Base-by-base conservation (phyloP, 768 basidiomycete species). In the Tephrocybe rancida region DNA sequence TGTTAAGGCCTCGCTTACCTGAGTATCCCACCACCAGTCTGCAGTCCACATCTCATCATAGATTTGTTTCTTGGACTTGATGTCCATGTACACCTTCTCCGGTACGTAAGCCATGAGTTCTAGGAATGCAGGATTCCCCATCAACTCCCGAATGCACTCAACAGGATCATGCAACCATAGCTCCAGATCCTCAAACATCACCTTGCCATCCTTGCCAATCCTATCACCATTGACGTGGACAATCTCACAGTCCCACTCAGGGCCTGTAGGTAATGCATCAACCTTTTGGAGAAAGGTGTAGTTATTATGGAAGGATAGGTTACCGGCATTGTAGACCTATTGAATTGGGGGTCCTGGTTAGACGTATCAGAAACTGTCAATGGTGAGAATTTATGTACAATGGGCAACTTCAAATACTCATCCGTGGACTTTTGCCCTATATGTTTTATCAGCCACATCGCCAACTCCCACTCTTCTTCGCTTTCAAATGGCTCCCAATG, bases 401-500 rank as follows among this genome's bases (percentile, higher is more conserved):
- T 64, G 13, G 60, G 44, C 4, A 73, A 53, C 27, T 69, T 67
- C 18, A 75, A 55, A 42, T 70, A 72, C 8, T 61, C 46, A 32
- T 74, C 60, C 1, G 67, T 69, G 44, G 67, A 61, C 1, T 44
- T 64, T 18, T 72, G 61, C 7, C 71, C 54, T 44, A 62, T 62
- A 6, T 57, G 48, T 3, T 44, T 55, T 29, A 66, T 62, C 21
- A 76, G 44, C 70, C 67, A 75, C 18, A 54, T 30, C 2, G 60
- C 74, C 5, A 75, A 46, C 35, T 69, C 66, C 62, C 70, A 73
- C 24, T 75, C 68, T 13, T 70, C 70, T 26, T 58, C 46, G 34
- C 52, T 59, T n/a, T 55, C 56, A 50, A 48, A 48, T n/a, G 34
- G 27, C 48, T 58, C 37, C 37, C 37, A 38, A 5, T 11, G 5